These are phyloP conservation scores for Solanum acaule DNA, from an alignment of 257 asterid species.

Conservation along the genomic window DNA sequence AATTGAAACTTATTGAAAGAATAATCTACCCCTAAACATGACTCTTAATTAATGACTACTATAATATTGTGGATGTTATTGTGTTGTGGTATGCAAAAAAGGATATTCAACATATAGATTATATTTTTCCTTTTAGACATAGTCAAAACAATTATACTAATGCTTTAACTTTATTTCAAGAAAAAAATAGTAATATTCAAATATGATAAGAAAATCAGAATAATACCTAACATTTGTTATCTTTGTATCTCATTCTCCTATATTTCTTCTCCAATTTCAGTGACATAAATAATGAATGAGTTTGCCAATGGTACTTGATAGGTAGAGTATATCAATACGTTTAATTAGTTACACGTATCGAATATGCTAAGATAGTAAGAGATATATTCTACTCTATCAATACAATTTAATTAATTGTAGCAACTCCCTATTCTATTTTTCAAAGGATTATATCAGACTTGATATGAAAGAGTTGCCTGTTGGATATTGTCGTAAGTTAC, in stretches of 20 bases:
- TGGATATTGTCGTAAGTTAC: not conserved
- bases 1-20: too few species aligned
- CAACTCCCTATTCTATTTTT: not conserved
- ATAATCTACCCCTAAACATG: too few species aligned
- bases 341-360: not conserved
- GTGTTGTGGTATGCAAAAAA: too few species aligned
- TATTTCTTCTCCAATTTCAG: not conserved
- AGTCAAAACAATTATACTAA: not conserved
- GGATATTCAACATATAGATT: too few species aligned
- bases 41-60: too few species aligned
- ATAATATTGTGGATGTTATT: too few species aligned
- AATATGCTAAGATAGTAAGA: not conserved
- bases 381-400: not conserved
- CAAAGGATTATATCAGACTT: not conserved
- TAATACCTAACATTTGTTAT: not conserved
- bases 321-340: not conserved
- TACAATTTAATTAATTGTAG: not conserved
- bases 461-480: not conserved
- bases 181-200: too few species aligned
- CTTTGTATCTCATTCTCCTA: not conserved
- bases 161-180: not conserved
- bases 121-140: too few species aligned
- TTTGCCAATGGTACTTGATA: not conserved
- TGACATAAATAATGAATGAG: not conserved
- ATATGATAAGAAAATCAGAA: not conserved